These are phyloP conservation scores for Orychophragmus violaceus DNA, from an alignment of 345 rosid species.

Conservation along the genomic window DNA sequence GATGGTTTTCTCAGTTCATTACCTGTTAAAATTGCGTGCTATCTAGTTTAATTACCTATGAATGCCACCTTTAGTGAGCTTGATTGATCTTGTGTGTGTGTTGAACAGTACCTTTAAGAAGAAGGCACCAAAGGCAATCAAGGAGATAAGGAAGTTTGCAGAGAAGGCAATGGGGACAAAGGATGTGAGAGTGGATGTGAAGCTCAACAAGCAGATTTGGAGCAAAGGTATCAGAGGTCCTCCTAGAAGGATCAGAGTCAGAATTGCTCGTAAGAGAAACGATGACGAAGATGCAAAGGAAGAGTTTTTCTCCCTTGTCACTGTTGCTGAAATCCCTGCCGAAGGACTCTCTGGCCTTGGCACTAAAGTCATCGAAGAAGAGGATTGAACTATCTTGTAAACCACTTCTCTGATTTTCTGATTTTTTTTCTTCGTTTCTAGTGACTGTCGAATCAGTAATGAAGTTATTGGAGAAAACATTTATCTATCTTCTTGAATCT, in stretches of 20 bases:
- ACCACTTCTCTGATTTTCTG: neutral
- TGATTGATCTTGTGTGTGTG: neutral
- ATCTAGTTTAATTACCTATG: no score
- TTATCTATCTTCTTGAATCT: neutral
- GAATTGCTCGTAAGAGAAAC: constrained; percentile 57
- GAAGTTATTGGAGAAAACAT: neutral
- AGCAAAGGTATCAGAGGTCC: constrained; percentile 60
- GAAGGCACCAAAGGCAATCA: constrained; percentile 59
- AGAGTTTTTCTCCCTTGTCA: constrained; percentile 56
- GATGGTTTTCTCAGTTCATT: no score
- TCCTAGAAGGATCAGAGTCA: constrained; percentile 54
- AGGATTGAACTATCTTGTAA: constrained; percentile 32
- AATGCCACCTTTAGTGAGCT: no score
- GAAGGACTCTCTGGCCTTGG: constrained; percentile 53
- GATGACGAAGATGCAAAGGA: constrained; percentile 67
- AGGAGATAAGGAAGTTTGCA: constrained; percentile 61
- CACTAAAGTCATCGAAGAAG: constrained; percentile 57
- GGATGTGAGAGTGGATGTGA: constrained; percentile 34
- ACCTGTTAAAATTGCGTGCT: no score
- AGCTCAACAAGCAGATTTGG: no score
- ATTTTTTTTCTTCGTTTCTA: neutral
- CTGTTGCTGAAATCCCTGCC: constrained; percentile 47
- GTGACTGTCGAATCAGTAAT: neutral
- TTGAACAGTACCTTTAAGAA: no score
- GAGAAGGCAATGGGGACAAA: constrained; percentile 46